Conservation (phyloP, 108 stramenopile species). For the Schizochytrium sp. region DNA sequence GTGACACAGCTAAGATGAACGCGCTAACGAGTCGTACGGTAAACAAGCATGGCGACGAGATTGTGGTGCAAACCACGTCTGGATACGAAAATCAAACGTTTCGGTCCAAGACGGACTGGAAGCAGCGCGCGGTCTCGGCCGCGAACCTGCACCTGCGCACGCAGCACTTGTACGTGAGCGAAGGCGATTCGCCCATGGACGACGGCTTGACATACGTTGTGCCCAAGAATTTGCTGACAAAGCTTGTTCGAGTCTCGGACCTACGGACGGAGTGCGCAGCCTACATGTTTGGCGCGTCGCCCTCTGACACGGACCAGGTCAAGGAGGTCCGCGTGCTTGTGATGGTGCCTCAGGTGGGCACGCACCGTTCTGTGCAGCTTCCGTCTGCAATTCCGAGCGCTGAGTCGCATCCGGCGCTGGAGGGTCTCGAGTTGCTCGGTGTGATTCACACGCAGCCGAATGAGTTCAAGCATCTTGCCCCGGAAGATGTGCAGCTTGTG, state of each 20-base stretch:
- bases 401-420: conserved; percentile 50
- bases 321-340: conserved; percentile 93
- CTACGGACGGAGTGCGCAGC: conserved; percentile 93
- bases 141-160: conserved; percentile 94
- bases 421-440: conserved; percentile 91
- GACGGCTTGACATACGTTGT: conserved; percentile 89
- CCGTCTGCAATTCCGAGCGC: conserved; percentile 82
- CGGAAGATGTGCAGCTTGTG: conserved; percentile 82
- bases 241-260: conserved; percentile 90
- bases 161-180: conserved; percentile 93
- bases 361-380: conserved; percentile 86
- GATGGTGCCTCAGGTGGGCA: conserved; percentile 94
- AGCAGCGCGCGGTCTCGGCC: conserved; percentile 95
- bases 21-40: conserved; percentile 96
- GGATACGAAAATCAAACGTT: conserved; percentile 95
- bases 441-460: conserved; percentile 99
- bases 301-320: conserved; percentile 85
- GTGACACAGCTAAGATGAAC: conserved; percentile 89
- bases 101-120: conserved; percentile 95
- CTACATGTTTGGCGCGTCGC: conserved; percentile 93
- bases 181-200: conserved; percentile 87
- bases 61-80: conserved; percentile 92
- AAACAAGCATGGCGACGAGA: conserved; percentile 96
- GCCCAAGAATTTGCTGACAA: conserved; percentile 91
- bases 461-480: conserved; percentile 84